Percentiles rank a stretch among this genome's conserved stretches.
These are phyloP conservation scores for Entoloma clypeatum DNA, from an alignment of 1,284 basidiomycete genomes.

Conservation along the genomic window DNA sequence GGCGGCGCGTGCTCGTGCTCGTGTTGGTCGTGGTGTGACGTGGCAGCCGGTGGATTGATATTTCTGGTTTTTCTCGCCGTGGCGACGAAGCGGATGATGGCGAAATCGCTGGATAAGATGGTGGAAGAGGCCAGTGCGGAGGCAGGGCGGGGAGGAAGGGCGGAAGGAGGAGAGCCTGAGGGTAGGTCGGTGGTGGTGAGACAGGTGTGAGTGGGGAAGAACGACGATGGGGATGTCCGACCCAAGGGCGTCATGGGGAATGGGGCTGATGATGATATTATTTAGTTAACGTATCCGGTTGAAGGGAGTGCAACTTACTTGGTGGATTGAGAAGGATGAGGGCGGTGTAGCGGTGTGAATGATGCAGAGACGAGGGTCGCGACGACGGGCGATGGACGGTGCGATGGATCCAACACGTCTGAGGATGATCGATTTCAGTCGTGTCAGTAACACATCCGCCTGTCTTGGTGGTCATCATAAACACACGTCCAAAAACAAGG, in stretches of 20 bases:
- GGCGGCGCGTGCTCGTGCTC: too few relatives aligned
- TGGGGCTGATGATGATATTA: slow-evolving; percentile 22
- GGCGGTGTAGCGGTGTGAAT: slow-evolving; percentile 51
- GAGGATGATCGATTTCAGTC: slow-evolving; percentile 45
- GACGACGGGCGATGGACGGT: slow-evolving; percentile 46
- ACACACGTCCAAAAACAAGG: slow-evolving; percentile 4
- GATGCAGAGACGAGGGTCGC: slow-evolving; percentile 52
- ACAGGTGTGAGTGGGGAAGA: too few relatives aligned
- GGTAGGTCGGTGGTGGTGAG: slow-evolving; percentile 25
- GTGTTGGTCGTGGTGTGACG: too few relatives aligned
- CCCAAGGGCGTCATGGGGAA: slow-evolving; percentile 39
- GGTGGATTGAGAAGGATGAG: slow-evolving; percentile 50
- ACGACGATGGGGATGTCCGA: slow-evolving; percentile 55
- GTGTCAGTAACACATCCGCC: slow-evolving; percentile 29
- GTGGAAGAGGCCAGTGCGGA: slow-evolving; percentile 54
- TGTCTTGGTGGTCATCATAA: slow-evolving; percentile 15
- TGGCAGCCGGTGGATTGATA: too few relatives aligned
- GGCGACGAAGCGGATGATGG: too few relatives aligned
- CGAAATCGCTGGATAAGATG: too few relatives aligned
- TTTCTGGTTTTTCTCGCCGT: too few relatives aligned
- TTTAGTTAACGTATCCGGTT: neutral
- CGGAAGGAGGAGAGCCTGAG: slow-evolving; percentile 46
- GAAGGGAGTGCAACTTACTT: slow-evolving; percentile 31
- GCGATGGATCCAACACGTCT: slow-evolving; percentile 46
- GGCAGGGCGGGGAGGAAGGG: slow-evolving; percentile 44